Base-by-base conservation (phyloP, 495 filamentous ascomycete species). In the Penicillium samsonianum region DNA sequence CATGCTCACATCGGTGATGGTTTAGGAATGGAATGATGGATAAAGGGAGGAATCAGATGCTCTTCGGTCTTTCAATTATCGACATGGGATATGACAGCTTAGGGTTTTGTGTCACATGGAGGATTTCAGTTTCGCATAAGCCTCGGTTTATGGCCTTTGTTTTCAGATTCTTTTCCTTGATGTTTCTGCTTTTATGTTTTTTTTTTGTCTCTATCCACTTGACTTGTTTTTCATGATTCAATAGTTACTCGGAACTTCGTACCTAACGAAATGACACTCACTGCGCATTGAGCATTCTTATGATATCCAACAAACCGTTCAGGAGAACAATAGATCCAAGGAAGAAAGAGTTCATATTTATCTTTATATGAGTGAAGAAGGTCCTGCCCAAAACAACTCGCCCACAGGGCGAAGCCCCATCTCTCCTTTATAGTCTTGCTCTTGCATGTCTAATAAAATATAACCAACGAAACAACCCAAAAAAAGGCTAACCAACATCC, bases 351-450 rank as follows among this genome's bases (percentile, higher is more conserved):
- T 26, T n/a, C 23, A 2, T n/a, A 43, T 58, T 58, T 37, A 51
- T 58, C 38, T 38, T 14, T 38, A 58, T 37, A 52, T 57, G 53
- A 60, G 57, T 55, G 51, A 46, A 60, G 57, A 55, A 47, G 52
- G 51, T 40, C 54, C 54, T 40, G 45, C 54, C 54, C 45, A 8
- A 46, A 51, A 35, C 22, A 48, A 20, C 28, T n/a, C 51, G 50
- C 42, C 41, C 53, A 37, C 23, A 49, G 43, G 30, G 16, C 23
- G 33, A 49, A 49, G 41, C 31, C n/a, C n/a, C 25, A 28, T 47
- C 14, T 19, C 25, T 17, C 14, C 25, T 47, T 28, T 31, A 33
- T 48, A 46, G 16, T 28, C n/a, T 48, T 28, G 14, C 23, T 16
- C 10, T 48, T 20, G n/a, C 16, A 48, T 19, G 26, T 31, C 45